Evolutionary conservation across 768 basidiomycete species (phyloP).

Genomic region (Asterophora lycoperdoides): DNA sequence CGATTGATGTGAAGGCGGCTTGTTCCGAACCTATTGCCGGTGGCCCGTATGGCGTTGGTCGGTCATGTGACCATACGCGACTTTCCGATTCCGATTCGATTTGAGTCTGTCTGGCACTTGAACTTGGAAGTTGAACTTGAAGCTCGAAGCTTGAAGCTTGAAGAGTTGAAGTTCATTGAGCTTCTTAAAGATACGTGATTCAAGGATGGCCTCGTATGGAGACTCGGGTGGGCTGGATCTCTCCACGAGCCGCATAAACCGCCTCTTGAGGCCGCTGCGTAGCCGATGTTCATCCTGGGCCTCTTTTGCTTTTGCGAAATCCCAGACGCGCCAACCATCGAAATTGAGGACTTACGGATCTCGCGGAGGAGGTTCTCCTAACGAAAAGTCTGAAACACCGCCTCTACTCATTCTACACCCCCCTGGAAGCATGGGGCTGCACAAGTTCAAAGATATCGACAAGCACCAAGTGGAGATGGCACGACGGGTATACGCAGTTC

Average conservation of each 20-base stretch:
- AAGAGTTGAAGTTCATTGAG: too few relatives aligned
- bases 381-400: constrained; percentile 14
- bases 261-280: constrained; percentile 23
- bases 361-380: neutral
- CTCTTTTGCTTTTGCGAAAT: constrained; percentile 8
- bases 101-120: too few relatives aligned
- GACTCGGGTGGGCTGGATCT: constrained; percentile 9
- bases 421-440: constrained; percentile 29
- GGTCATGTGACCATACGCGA: neutral
- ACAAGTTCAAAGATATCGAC: constrained; percentile 26
- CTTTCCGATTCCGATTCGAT: neutral
- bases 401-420: constrained; percentile 36
- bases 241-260: constrained; percentile 19
- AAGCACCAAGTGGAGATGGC: constrained; percentile 35
- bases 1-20: too few relatives aligned
- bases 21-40: too few relatives aligned
- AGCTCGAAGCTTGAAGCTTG: too few relatives aligned
- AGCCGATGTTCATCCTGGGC: constrained; percentile 20
- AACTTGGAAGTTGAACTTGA: too few relatives aligned
- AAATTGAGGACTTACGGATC: constrained; percentile 1
- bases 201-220: constrained; percentile 8
- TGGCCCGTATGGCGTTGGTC: too few relatives aligned
- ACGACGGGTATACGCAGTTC: constrained; percentile 45
- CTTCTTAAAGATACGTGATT: too few relatives aligned
- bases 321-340: neutral